phyloP scores from a whole-genome alignment of 345 rosid species.

The Ricinus communis region DNA sequence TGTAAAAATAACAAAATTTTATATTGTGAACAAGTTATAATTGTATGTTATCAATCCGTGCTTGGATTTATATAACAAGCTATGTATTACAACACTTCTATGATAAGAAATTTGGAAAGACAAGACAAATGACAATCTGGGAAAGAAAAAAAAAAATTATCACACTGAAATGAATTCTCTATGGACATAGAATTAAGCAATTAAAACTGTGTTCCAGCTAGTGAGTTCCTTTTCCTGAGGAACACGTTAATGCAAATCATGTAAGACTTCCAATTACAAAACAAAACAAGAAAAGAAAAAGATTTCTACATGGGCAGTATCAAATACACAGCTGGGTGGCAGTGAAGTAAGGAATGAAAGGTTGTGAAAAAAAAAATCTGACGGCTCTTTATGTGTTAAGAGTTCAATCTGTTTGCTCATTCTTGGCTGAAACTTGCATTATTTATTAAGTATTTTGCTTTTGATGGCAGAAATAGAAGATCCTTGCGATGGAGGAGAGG shows the following conservation, averaged over 20 bases:
- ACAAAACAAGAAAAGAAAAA: not conserved
- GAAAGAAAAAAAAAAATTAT: not conserved
- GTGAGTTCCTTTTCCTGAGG: not conserved
- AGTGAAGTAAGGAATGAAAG: not conserved
- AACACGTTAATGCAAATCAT: not conserved
- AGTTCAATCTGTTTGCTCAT: not conserved
- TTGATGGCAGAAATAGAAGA: not conserved
- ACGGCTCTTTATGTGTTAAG: too few species aligned
- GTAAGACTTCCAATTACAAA: not conserved
- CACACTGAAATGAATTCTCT: slow-evolving; percentile 6
- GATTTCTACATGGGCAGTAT: not conserved
- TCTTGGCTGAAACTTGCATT: not conserved
- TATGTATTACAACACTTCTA: too few species aligned
- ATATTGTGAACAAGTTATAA: too few species aligned
- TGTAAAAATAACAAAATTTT: too few species aligned
- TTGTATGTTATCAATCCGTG: too few species aligned
- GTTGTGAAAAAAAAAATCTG: not conserved
- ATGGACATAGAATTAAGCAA: not conserved
- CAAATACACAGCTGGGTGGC: not conserved
- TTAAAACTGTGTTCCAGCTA: slow-evolving; percentile 11
- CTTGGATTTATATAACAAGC: too few species aligned
- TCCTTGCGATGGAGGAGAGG: not conserved
- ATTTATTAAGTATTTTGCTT: not conserved
- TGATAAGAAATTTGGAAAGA: too few species aligned
- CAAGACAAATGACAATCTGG: too few species aligned